Evolutionary conservation across 176 grass and related monocot species (phyloP).

Genomic region (Canna indica): DNA sequence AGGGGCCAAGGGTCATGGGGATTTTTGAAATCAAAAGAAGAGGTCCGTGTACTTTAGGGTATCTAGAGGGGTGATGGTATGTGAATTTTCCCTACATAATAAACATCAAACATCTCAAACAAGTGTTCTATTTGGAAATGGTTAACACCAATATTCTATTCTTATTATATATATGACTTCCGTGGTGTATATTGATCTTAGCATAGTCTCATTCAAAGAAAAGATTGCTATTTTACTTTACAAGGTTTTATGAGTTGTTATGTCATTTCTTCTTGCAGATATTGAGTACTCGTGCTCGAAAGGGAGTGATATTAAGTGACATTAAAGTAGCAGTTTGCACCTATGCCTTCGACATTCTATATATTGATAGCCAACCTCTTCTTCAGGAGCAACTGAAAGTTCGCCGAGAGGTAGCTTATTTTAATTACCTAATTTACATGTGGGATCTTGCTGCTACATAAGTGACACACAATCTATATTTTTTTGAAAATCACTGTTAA

Average conservation of each 20-base stretch:
- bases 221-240: background rate
- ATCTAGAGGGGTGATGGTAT: too few relatives aligned
- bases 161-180: background rate
- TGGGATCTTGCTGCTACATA: background rate
- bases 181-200: background rate
- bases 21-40: too few relatives aligned
- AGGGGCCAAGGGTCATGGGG: too few relatives aligned
- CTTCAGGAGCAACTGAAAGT: constrained; percentile 90
- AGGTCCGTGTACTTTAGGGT: too few relatives aligned
- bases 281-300: constrained; percentile 87
- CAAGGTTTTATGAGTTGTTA: constrained; percentile 3
- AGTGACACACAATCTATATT: background rate
- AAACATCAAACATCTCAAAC: too few relatives aligned
- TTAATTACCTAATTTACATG: background rate
- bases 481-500: background rate
- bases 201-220: background rate
- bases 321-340: constrained; percentile 97
- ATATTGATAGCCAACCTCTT: constrained; percentile 73
- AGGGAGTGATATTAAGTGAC: constrained; percentile 88
- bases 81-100: too few relatives aligned
- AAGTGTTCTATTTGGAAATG: background rate
- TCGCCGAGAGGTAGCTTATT: constrained; percentile 58
- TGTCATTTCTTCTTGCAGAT: constrained; percentile 41
- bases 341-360: constrained; percentile 97
- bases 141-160: background rate